Percentiles rank a stretch among this genome's conserved stretches.
Evolutionary conservation across 768 basidiomycete genomes (phyloP).

Genomic region (Phanerochaete sordida): DNA sequence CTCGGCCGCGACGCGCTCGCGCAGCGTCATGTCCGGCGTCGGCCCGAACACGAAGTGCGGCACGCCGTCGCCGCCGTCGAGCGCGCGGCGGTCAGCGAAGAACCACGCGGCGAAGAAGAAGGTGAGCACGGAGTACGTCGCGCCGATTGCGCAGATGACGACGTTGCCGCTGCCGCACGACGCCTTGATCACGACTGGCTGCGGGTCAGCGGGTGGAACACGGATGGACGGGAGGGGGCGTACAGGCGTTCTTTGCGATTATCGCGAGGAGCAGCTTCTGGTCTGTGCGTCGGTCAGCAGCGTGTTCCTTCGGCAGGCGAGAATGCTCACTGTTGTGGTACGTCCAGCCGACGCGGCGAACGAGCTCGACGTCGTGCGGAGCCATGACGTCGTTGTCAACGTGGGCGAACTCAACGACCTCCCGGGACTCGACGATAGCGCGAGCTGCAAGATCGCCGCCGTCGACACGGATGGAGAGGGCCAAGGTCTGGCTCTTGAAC

Average conservation of each 20-base stretch:
- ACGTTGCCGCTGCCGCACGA: neutral
- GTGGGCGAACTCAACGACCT: neutral
- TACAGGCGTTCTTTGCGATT: neutral
- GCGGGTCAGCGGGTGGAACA: neutral
- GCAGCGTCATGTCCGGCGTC: neutral
- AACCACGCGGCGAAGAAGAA: neutral
- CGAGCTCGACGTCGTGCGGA: constrained; percentile 2
- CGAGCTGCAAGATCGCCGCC: neutral
- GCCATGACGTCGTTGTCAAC: neutral
- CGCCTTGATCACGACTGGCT: neutral
- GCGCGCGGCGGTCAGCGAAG: neutral
- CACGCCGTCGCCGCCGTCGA: neutral
- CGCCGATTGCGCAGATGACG: neutral
- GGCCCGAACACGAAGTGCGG: neutral
- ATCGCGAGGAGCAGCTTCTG: neutral
- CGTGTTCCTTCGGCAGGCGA: neutral
- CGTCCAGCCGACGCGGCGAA: neutral
- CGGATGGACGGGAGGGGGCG: too few species aligned
- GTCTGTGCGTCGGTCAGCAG: neutral
- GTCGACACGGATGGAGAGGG: neutral
- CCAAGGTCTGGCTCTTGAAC: neutral
- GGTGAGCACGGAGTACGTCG: neutral
- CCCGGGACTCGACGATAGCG: neutral
- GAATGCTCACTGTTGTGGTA: neutral
- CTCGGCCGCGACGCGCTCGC: neutral